Conservation (phyloP, 768 basidiomycete species). For the Dendrothele bispora region DNA sequence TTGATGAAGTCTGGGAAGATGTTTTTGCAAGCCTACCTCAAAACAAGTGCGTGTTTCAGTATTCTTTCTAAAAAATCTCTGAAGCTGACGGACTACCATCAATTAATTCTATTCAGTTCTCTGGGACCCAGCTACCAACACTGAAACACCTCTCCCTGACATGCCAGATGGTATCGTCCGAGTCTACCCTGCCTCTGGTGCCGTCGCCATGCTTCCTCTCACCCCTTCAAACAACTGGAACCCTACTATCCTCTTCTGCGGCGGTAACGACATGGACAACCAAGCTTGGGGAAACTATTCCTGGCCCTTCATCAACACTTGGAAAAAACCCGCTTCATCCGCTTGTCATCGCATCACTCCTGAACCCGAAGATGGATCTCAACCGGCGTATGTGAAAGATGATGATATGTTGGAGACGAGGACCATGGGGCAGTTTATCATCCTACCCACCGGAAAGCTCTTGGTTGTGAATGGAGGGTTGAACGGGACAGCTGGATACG, state of each 20-base stretch:
- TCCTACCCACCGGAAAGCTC: slow-evolving; percentile 76
- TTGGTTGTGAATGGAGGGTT: slow-evolving; percentile 79
- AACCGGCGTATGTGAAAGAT: slow-evolving; percentile 63
- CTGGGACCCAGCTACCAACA: slow-evolving; percentile 56
- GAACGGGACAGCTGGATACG: slow-evolving; percentile 90
- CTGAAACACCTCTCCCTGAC: slow-evolving; percentile 62
- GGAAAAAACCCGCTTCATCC: slow-evolving; percentile 62
- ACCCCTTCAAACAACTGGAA: slow-evolving; percentile 87
- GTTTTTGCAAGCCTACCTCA: slow-evolving; percentile 81
- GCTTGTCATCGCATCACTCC: slow-evolving; percentile 87
- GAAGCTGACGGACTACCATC: slow-evolving; percentile 1
- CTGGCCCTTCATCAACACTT: slow-evolving; percentile 71
- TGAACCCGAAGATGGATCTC: slow-evolving; percentile 70
- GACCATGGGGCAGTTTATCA: slow-evolving; percentile 92
- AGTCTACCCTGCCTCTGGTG: slow-evolving; percentile 90
- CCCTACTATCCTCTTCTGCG: slow-evolving; percentile 87
- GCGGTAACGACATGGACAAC: slow-evolving; percentile 78
- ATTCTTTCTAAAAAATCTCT: slow-evolving; percentile 8
- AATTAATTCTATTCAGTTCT: slow-evolving; percentile 29
- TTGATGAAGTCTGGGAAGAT: slow-evolving; percentile 76
- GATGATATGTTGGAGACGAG: slow-evolving; percentile 74
- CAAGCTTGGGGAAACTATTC: slow-evolving; percentile 76
- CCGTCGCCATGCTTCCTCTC: slow-evolving; percentile 88
- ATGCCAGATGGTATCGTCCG: slow-evolving; percentile 77
- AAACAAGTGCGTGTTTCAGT: slow-evolving; percentile 53